phyloP scores from a whole-genome alignment of 2,329 filamentous ascomycete genomes.

The Colletotrichum scovillei region DNA sequence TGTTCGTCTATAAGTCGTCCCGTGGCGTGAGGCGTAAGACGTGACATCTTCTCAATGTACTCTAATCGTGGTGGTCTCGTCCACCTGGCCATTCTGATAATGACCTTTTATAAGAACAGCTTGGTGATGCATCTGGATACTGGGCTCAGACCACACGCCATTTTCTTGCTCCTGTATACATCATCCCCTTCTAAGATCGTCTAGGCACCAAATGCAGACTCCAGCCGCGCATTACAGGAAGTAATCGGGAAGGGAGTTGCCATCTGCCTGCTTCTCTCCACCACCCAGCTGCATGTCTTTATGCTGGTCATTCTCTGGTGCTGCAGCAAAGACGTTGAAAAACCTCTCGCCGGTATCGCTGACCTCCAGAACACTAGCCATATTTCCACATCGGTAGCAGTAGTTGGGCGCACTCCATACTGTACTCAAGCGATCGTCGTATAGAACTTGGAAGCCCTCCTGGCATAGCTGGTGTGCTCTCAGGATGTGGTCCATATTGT shows the following conservation, averaged over 20 bases:
- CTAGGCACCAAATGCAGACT: too few species aligned
- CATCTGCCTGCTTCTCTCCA: conserved; percentile 76
- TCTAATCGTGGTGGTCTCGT: background rate
- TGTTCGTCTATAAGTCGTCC: background rate
- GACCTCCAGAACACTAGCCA: conserved; percentile 96
- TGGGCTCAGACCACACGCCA: background rate
- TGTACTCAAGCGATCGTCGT: conserved; percentile 92
- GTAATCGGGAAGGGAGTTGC: conserved; percentile 74
- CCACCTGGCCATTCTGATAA: background rate
- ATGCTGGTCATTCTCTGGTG: conserved; percentile 93
- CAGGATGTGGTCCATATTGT: conserved; percentile 96
- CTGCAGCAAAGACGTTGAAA: conserved; percentile 98
- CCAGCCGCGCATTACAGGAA: conserved; percentile 65
- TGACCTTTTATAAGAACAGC: background rate
- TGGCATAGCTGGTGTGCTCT: conserved; percentile 99
- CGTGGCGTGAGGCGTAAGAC: background rate
- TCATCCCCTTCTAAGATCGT: background rate
- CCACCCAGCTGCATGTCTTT: conserved; percentile 81
- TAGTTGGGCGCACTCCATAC: conserved; percentile 99
- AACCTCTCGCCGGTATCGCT: conserved; percentile 92
- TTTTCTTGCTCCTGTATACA: background rate
- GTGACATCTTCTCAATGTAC: background rate
- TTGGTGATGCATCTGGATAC: background rate
- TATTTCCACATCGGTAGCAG: conserved; percentile 95
- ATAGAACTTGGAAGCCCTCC: conserved; percentile 96